Conservation (phyloP, 202 grass and related monocot genomes). For the Setaria viridis region DNA sequence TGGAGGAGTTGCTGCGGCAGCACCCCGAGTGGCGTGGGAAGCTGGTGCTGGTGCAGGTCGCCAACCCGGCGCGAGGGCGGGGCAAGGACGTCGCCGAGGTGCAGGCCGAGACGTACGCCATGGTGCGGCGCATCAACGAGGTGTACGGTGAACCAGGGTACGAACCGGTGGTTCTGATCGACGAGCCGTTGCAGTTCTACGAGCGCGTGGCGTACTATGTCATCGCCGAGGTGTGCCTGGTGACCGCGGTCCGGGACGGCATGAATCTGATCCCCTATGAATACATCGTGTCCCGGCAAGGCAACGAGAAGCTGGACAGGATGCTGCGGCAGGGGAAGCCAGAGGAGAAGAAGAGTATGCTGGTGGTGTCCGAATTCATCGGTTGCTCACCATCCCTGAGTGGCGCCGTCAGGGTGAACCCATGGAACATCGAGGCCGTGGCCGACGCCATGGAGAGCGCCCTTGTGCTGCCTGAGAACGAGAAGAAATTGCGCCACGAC, state of each 20-base stretch:
- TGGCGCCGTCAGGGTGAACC: constrained; percentile 84
- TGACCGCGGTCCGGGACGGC: constrained; percentile 85
- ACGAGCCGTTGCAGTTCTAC: constrained; percentile 77
- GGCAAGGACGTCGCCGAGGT: constrained; percentile 84
- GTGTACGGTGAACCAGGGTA: constrained; percentile 62
- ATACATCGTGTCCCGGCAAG: constrained; percentile 77
- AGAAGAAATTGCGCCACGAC: constrained; percentile 88
- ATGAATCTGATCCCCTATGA: constrained; percentile 97
- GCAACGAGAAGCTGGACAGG: constrained; percentile 66
- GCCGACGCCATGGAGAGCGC: constrained; percentile 82
- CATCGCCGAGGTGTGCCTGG: constrained; percentile 82
- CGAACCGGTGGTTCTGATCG: constrained; percentile 75
- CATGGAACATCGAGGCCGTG: constrained; percentile 92
- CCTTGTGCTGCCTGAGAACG: constrained; percentile 68
- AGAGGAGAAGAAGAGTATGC: constrained; percentile 78
- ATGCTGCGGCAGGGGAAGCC: constrained; percentile 52
- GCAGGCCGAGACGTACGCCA: constrained; percentile 70
- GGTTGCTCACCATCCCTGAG: constrained; percentile 89
- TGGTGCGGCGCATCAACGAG: constrained; percentile 77
- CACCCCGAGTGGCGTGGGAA: constrained; percentile 81
- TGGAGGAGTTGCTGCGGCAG: constrained; percentile 84
- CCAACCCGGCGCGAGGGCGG: constrained; percentile 76
- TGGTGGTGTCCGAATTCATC: constrained; percentile 93
- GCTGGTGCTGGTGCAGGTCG: constrained; percentile 88
- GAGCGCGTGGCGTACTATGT: constrained; percentile 87